Evolutionary conservation across 805 yeast genomes (phyloP), one percentile per base, ranked within the genome.

Genomic region (Peterozyma toletana): DNA sequence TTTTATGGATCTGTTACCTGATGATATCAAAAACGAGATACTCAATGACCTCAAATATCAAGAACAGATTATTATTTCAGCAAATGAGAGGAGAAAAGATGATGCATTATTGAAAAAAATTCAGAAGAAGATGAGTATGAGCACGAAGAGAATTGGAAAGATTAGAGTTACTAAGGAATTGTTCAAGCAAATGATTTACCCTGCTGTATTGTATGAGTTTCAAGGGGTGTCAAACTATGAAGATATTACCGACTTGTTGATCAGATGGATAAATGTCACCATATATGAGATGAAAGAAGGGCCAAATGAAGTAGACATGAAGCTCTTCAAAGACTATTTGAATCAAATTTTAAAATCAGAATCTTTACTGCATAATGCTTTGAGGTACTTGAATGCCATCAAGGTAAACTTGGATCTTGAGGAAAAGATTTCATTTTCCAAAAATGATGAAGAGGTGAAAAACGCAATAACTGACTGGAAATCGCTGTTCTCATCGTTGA

Each of bases 111-210:
- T 43, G 46, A 43, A 18, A 14, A 15, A 10, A 37, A 30, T 14
- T 36, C 39, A 36, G 5, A 13, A 2, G 35, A 39, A 2, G 46
- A 39, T 31, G 31, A 39, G 15, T 37, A 39, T 27, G 10, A 35
- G 18, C 11, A 7, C 9, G 29, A 43, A 29, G 36, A 11, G 39
- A 38, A 15, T 21, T 13, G 29, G 36, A 31, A 35, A 11, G 15
- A 43, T 43, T 5, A 17, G 16, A n/a, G 30, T 43, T 29, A 43
- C 46, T 4, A 27, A 30, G 33, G 14, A 4, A 2, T 35, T 43
- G 15, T 35, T 43, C 18, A 18, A 39, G 5, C 38, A 43, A 15
- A 18, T 43, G 40, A 16, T 31, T 4, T 37, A 15, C 27, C 21
- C 13, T 16, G 27, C n/a, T 9, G 35, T 13, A 10, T 27, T 33